phyloP scores from a whole-genome alignment of 2,329 filamentous ascomycete genomes.

The Pseudocercospora fuligena region DNA sequence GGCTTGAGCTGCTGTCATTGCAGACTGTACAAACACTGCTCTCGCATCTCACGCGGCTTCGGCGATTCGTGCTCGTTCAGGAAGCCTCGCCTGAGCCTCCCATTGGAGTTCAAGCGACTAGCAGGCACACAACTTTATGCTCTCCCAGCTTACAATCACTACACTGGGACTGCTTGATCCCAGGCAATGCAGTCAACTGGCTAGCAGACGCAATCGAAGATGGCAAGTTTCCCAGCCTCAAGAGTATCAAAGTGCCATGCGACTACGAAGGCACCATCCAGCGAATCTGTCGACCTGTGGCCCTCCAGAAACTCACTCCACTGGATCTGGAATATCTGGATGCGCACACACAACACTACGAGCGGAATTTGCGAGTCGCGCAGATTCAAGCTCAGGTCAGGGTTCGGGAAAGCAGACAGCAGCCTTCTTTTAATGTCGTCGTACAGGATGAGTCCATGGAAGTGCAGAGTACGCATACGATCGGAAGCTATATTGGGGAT shows the following conservation, averaged over 20 bases:
- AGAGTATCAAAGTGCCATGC: constrained; percentile 65
- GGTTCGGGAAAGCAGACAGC: constrained; percentile 61
- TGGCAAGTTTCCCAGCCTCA: constrained; percentile 66
- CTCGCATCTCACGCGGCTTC: constrained; percentile 51
- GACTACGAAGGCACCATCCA: constrained; percentile 74
- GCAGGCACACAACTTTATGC: constrained; percentile 44
- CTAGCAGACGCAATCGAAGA: constrained; percentile 67
- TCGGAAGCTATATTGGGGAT: constrained; percentile 67
- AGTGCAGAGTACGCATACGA: constrained; percentile 56
- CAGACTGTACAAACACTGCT: constrained; percentile 59
- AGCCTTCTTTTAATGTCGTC: constrained; percentile 63
- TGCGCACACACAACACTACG: constrained; percentile 19
- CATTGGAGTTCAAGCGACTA: constrained; percentile 47
- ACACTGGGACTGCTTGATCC: constrained; percentile 66
- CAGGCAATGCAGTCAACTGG: constrained; percentile 62
- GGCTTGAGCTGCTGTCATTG: constrained; percentile 59
- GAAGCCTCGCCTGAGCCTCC: constrained; percentile 53
- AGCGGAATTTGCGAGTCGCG: constrained; percentile 46
- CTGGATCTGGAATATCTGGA: constrained; percentile 44
- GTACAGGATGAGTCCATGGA: constrained; percentile 57
- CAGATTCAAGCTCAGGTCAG: constrained; percentile 69
- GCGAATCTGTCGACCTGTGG: constrained; percentile 67
- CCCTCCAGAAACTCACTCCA: constrained; percentile 57
- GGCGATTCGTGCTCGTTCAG: constrained; percentile 59
- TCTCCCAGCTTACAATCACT: constrained; percentile 57